Percentiles rank a stretch among this genome's conserved stretches.
Evolutionary conservation across 345 rosid species (phyloP).

Genomic region (Carallia pectinifolia): DNA sequence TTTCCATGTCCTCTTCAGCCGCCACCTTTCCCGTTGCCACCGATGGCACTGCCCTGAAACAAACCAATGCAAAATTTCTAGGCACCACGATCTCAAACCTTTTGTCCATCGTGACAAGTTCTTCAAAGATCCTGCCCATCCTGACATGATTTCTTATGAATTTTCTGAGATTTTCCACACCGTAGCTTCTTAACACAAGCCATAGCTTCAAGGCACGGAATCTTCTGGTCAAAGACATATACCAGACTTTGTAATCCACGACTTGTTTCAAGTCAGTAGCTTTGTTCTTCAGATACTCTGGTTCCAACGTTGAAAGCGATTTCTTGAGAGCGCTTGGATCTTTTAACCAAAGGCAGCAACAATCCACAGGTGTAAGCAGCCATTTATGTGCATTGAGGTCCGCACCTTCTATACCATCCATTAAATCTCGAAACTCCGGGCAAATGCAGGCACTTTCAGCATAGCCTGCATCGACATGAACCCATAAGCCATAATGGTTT

Average conservation of each 20-base stretch:
- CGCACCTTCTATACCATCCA: slow-evolving; percentile 48
- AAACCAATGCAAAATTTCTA: slow-evolving; percentile 44
- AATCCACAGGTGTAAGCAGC: slow-evolving; percentile 45
- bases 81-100: slow-evolving; percentile 39
- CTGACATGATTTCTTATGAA: slow-evolving; percentile 39
- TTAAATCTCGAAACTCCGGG: slow-evolving; percentile 43
- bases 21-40: background rate
- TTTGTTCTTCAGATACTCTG: slow-evolving; percentile 43
- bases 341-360: slow-evolving; percentile 59
- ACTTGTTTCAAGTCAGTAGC: slow-evolving; percentile 31
- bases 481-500: slow-evolving; percentile 30
- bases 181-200: slow-evolving; percentile 52
- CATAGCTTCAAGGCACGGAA: slow-evolving; percentile 48
- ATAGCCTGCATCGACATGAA: slow-evolving; percentile 53
- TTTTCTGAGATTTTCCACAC: slow-evolving; percentile 37
- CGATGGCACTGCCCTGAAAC: slow-evolving; percentile 42
- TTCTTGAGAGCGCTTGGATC: slow-evolving; percentile 39
- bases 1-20: background rate
- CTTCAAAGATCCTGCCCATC: slow-evolving; percentile 44
- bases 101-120: slow-evolving; percentile 28
- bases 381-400: slow-evolving; percentile 60
- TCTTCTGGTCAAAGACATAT: slow-evolving; percentile 48
- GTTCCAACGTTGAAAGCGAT: slow-evolving; percentile 35
- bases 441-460: slow-evolving; percentile 49
- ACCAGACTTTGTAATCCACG: slow-evolving; percentile 59